phyloP scores from a whole-genome alignment of 371 early-diverging fungal species.

The Lichtheimia ornata region DNA sequence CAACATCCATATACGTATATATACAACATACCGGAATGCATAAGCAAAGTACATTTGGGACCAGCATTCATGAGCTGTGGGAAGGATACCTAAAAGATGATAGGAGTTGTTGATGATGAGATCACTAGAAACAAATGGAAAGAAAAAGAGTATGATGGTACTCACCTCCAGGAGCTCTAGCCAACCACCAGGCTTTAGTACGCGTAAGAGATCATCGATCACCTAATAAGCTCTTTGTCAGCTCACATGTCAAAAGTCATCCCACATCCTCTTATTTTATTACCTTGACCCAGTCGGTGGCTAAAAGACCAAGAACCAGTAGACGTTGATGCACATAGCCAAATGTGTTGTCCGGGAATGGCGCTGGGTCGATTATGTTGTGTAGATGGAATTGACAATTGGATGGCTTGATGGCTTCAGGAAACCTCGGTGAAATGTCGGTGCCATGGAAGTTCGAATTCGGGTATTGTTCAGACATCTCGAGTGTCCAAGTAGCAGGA shows the following conservation, averaged over 20 bases:
- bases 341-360: conserved; percentile 53
- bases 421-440: conserved; percentile 21
- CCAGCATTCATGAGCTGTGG: conserved; percentile 1
- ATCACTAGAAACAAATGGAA: neutral
- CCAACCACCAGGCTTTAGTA: conserved; percentile 25
- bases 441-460: conserved; percentile 20
- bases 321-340: conserved; percentile 58
- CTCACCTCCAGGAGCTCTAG: conserved; percentile 20
- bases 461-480: conserved; percentile 26
- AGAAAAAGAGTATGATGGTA: neutral
- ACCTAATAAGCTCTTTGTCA: conserved; percentile 2
- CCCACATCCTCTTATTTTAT: neutral
- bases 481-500: conserved; percentile 27
- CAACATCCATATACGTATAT: neutral
- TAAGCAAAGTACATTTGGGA: conserved; percentile 3
- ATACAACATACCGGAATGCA: neutral
- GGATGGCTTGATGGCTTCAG: conserved; percentile 17
- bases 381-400: conserved; percentile 48
- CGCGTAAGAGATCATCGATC: conserved; percentile 14
- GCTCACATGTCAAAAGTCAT: neutral
- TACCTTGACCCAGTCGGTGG: conserved; percentile 34
- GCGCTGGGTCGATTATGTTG: conserved; percentile 54
- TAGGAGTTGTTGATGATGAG: neutral
- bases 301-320: conserved; percentile 30
- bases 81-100: neutral